Percentiles rank a stretch among this genome's conserved stretches.
phyloP scores from a whole-genome alignment of 2,329 filamentous ascomycete genomes.

The Leptographium lundbergii region DNA sequence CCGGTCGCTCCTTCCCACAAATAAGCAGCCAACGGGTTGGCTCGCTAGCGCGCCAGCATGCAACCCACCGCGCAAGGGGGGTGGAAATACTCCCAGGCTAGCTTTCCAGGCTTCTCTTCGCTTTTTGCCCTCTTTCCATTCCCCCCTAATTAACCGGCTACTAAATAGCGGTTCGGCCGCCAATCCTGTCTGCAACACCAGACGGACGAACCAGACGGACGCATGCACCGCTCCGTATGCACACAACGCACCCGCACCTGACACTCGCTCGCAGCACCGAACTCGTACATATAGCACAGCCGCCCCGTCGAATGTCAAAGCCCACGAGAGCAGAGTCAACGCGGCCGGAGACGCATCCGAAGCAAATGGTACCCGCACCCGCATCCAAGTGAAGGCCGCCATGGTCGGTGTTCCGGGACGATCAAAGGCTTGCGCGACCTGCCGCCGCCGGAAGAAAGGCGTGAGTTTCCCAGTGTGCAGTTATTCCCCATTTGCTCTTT shows the following conservation, averaged over 20 bases:
- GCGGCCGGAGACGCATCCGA: background rate
- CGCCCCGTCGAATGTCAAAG: background rate
- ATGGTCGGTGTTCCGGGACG: conserved; percentile 14
- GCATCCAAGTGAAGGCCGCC: background rate
- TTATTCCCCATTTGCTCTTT: no score
- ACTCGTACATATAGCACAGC: background rate
- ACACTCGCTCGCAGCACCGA: background rate
- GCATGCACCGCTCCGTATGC: background rate
- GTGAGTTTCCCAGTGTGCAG: conserved; percentile 6
- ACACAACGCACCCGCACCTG: background rate
- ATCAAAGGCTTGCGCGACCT: conserved; percentile 14
- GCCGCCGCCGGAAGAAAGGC: conserved; percentile 13
- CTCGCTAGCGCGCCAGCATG: no score
- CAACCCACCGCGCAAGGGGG: no score
- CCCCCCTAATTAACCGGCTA: no score
- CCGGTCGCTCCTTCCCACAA: no score
- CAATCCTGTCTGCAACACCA: background rate
- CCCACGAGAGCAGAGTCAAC: background rate
- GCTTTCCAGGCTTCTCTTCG: no score
- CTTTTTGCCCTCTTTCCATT: no score
- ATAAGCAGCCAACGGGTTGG: no score
- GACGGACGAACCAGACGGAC: background rate
- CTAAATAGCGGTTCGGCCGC: background rate
- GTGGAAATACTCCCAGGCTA: no score
- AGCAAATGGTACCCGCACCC: background rate